Evolutionary conservation across 2,329 filamentous ascomycete genomes (phyloP).

Genomic region (Colletotrichum gigasporum): DNA sequence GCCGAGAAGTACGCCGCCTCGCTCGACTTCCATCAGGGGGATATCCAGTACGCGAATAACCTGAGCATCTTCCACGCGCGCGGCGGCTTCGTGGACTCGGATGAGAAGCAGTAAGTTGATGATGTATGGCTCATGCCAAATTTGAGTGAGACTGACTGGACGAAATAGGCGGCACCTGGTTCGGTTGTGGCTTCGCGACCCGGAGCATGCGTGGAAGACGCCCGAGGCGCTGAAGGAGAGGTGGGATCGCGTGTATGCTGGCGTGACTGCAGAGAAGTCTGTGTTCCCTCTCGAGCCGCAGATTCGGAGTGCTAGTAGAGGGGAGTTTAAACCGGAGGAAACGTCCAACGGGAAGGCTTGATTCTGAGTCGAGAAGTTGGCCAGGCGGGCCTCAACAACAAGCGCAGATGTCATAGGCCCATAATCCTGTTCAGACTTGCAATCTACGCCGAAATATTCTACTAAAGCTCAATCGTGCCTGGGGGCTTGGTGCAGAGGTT

Average conservation of each 20-base stretch:
- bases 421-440: too few relatives aligned
- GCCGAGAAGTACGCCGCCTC: constrained; percentile 56
- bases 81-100: constrained; percentile 56
- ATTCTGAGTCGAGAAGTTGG: constrained; percentile 30
- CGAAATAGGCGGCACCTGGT: constrained; percentile 55
- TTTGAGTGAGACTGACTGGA: constrained; percentile 38
- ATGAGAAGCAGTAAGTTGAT: constrained; percentile 52
- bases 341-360: neutral
- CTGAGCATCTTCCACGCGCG: constrained; percentile 63
- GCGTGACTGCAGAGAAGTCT: constrained; percentile 58
- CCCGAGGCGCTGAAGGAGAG: constrained; percentile 52
- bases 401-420: too few relatives aligned
- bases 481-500: too few relatives aligned
- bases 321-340: constrained; percentile 14
- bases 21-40: constrained; percentile 58
- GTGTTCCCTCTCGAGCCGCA: constrained; percentile 65
- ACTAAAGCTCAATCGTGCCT: too few relatives aligned
- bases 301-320: constrained; percentile 37
- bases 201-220: constrained; percentile 58
- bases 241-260: constrained; percentile 64
- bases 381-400: too few relatives aligned
- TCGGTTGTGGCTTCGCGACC: constrained; percentile 60
- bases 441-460: too few relatives aligned
- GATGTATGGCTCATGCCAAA: constrained; percentile 35
- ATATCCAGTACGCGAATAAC: constrained; percentile 66